Evolutionary conservation across 139 green algal genomes (phyloP), one percentile per base, ranked within the genome.

Genomic region (Ettlia oleoabundans): DNA sequence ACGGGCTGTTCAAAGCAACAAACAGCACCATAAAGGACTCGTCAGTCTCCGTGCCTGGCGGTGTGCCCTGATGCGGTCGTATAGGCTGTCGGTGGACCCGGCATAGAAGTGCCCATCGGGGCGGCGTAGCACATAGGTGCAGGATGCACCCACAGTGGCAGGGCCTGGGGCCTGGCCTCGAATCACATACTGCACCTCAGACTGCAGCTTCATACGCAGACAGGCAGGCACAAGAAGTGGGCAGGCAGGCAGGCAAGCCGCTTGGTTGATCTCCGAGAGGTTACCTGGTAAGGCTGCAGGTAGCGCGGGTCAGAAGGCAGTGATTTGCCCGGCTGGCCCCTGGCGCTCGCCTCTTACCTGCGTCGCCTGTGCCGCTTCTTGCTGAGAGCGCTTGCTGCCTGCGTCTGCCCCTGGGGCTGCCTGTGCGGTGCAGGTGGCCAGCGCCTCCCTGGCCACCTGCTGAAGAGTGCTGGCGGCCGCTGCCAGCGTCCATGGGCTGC

Each of bases 101-200:
- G 51, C 82, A 74, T 95, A 95, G 5, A 89, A 85, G 64, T 76
- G 85, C 26, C 87, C 91, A 63, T 91, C 88, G 10, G 28, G 21
- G 32, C 88, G 78, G 4, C 85, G 72, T 10, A 89, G 47, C 18
- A 95, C 74, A 53, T 95, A 95, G 22, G 93, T 84, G 80, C 87
- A 92, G 26, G 87, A 86, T 33, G 30, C 66, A 41, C 83, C 78
- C 0, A 76, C 63, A 1, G 76, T 80, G 18, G 28, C 53, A 6
- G 86, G 81, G 3, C 88, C 90, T 0, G 90, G 90, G 4, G 78
- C 52, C 37, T 89, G 71, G 41, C 81, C 84, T 1, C 28, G 71
- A 24, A 9, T 65, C 68, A 89, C 55, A 3, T 83, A 58, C 72
- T 87, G 81, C 75, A 82, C 32, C 33, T 41, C 19, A 5, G 13